phyloP scores from a whole-genome alignment of 805 yeast genomes.

The Scheffersomyces lignosus region DNA sequence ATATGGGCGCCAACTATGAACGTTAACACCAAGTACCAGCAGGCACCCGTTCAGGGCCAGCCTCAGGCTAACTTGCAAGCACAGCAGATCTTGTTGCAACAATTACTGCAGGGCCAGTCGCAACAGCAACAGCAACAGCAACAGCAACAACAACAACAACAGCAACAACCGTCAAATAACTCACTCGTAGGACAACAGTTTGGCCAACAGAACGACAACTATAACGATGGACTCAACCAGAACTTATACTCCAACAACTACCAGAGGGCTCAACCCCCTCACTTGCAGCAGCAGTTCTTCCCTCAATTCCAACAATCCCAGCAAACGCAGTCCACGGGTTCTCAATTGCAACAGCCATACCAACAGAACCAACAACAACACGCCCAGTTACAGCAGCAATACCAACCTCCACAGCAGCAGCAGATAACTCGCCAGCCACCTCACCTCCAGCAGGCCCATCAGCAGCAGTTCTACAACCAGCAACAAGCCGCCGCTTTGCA shows the following conservation, averaged over 20 bases:
- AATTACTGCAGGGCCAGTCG: slow-evolving; percentile 39
- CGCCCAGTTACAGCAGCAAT: slow-evolving; percentile 19
- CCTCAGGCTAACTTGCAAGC: slow-evolving; percentile 37
- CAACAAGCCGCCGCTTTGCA: slow-evolving; percentile 14
- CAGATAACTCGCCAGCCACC: slow-evolving; percentile 21
- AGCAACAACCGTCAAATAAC: slow-evolving; percentile 30
- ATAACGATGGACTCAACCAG: slow-evolving; percentile 34
- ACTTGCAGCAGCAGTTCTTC: slow-evolving; percentile 22
- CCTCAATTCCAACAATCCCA: slow-evolving; percentile 15
- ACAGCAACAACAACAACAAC: slow-evolving; percentile 16
- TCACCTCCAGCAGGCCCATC: slow-evolving; percentile 16
- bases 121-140: slow-evolving; percentile 10
- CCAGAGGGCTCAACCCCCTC: slow-evolving; percentile 25
- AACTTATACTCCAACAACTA: slow-evolving; percentile 37
- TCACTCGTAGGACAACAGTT: slow-evolving; percentile 9
- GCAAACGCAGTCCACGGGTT: slow-evolving; percentile 19
- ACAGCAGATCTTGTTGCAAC: slow-evolving; percentile 44
- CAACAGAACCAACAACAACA: slow-evolving; percentile 27
- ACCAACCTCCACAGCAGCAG: slow-evolving; percentile 21
- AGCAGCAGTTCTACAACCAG: slow-evolving; percentile 11
- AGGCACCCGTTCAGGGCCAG: slow-evolving; percentile 22
- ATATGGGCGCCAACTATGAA: too few relatives aligned
- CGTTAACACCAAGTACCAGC: slow-evolving; percentile 19
- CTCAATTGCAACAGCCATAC: slow-evolving; percentile 31
- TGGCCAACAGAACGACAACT: slow-evolving; percentile 16